phyloP scores from a whole-genome alignment of 2,329 filamentous ascomycete genomes.

The Cladobotryum protrusum region DNA sequence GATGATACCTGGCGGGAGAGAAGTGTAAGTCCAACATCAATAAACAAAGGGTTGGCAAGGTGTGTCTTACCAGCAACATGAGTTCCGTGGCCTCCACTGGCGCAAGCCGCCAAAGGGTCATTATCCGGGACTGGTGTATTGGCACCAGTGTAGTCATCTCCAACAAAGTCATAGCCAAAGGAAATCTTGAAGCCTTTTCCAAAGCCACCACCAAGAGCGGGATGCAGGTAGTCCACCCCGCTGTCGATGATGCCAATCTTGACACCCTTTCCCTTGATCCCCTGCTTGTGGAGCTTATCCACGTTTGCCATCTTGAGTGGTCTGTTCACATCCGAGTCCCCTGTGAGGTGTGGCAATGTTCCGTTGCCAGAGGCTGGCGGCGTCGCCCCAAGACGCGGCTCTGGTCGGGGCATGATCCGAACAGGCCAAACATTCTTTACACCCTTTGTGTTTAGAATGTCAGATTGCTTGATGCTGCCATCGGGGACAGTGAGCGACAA shows the following conservation, averaged over 20 bases:
- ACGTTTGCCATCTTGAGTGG: slow-evolving; percentile 13
- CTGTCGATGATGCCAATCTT: slow-evolving; percentile 12
- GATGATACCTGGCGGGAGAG: slow-evolving; percentile 4
- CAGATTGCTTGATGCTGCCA: not conserved
- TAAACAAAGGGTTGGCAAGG: slow-evolving; percentile 16
- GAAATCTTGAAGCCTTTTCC: slow-evolving; percentile 39
- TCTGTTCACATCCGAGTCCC: not conserved
- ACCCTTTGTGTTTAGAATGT: not conserved
- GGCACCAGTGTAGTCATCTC: slow-evolving; percentile 15
- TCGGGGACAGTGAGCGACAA: slow-evolving; percentile 1
- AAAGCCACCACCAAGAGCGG: slow-evolving; percentile 54
- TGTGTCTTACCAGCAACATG: slow-evolving; percentile 15
- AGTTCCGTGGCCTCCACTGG: slow-evolving; percentile 17
- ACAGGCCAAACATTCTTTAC: too few relatives aligned
- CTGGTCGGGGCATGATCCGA: too few relatives aligned
- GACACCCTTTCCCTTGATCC: slow-evolving; percentile 13
- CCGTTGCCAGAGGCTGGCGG: not conserved
- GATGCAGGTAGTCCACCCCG: slow-evolving; percentile 51
- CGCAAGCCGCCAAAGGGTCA: slow-evolving; percentile 15
- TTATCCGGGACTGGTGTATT: slow-evolving; percentile 15
- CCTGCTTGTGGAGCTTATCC: slow-evolving; percentile 11
- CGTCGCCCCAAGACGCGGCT: too few relatives aligned
- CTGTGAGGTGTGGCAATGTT: not conserved
- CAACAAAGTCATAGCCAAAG: slow-evolving; percentile 21
- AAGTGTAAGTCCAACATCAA: slow-evolving; percentile 20